Percentiles rank a stretch among this genome's conserved stretches.
Conservation (phyloP, 345 rosid genomes). For the Stellera chamaejasme region DNA sequence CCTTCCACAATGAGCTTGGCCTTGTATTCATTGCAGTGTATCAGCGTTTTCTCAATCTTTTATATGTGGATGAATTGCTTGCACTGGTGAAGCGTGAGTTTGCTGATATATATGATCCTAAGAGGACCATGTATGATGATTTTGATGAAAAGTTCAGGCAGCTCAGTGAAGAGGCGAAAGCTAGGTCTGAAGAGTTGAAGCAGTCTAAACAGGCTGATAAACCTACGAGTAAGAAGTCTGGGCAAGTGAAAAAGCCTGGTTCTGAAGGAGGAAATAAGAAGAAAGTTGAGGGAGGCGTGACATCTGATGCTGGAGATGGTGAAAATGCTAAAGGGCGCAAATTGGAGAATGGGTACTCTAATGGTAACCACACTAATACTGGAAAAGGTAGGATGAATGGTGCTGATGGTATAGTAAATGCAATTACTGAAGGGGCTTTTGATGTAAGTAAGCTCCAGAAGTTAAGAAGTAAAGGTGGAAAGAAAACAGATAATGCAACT, state of each 20-base stretch:
- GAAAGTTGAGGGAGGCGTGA: conserved; percentile 24
- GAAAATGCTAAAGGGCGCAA: conserved; percentile 29
- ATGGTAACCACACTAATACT: conserved; percentile 27
- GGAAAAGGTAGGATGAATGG: conserved; percentile 36
- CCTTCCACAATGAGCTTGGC: conserved; percentile 92
- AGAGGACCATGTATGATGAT: conserved; percentile 44
- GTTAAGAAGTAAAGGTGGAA: conserved; percentile 78
- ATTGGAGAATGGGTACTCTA: conserved; percentile 63
- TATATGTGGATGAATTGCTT: conserved; percentile 90
- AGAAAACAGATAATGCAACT: conserved; percentile 71
- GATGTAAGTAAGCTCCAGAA: conserved; percentile 92
- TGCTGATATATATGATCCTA: conserved; percentile 72
- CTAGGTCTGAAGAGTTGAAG: conserved; percentile 79
- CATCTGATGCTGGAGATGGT: conserved; percentile 50
- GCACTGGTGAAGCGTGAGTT: conserved; percentile 68
- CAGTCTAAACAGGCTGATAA: conserved; percentile 51
- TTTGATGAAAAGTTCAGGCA: conserved; percentile 89
- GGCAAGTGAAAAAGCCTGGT: conserved; percentile 46
- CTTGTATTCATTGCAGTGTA: conserved; percentile 95
- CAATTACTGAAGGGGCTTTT: conserved; percentile 65
- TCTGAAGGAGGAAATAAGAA: conserved; percentile 54
- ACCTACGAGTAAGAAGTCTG: conserved; percentile 53
- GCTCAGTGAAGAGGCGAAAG: conserved; percentile 88
- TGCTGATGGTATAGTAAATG: conserved; percentile 78
- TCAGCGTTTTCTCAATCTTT: conserved; percentile 83